Conservation (phyloP, 768 basidiomycete genomes). For the Cystobasidiopsis lactophilus region DNA sequence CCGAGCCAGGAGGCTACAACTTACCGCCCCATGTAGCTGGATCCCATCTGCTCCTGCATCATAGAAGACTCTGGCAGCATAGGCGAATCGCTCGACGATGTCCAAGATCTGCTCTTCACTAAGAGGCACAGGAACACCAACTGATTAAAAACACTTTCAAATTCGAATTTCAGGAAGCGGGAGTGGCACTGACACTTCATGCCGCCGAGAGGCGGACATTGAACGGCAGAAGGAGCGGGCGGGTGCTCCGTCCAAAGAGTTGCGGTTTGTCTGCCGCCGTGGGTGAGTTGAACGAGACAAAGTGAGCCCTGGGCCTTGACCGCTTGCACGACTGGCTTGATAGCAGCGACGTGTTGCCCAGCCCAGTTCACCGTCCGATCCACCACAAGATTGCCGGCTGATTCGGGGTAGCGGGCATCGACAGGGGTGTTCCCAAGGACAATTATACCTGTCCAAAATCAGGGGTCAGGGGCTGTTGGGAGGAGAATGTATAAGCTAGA, state of each 20-base stretch:
- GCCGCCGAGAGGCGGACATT: conserved; percentile 16
- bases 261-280: conserved; percentile 15
- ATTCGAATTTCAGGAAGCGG: no score
- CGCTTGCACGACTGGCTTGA: conserved; percentile 18
- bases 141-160: no score
- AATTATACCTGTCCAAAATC: conserved; percentile 19
- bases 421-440: conserved; percentile 22
- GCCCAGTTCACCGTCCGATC: conserved; percentile 21
- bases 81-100: conserved; percentile 41
- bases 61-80: conserved; percentile 41
- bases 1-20: not conserved
- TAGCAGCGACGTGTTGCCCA: conserved; percentile 12
- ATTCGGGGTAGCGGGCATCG: not conserved
- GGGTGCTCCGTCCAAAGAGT: conserved; percentile 5
- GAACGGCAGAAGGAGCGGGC: conserved; percentile 17
- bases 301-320: conserved; percentile 20
- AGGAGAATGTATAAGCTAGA: no score
- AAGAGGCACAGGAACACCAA: conserved; percentile 24
- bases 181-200: no score
- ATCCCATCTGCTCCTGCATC: conserved; percentile 64
- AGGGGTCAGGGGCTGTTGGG: no score
- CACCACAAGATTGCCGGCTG: conserved; percentile 17
- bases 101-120: conserved; percentile 35
- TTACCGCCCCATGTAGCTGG: conserved; percentile 42
- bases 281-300: conserved; percentile 22